A percentile compares a stretch with the other conserved stretches of the same genome.
Conservation (phyloP, 495 filamentous ascomycete genomes). For the Penicillium salamii region DNA sequence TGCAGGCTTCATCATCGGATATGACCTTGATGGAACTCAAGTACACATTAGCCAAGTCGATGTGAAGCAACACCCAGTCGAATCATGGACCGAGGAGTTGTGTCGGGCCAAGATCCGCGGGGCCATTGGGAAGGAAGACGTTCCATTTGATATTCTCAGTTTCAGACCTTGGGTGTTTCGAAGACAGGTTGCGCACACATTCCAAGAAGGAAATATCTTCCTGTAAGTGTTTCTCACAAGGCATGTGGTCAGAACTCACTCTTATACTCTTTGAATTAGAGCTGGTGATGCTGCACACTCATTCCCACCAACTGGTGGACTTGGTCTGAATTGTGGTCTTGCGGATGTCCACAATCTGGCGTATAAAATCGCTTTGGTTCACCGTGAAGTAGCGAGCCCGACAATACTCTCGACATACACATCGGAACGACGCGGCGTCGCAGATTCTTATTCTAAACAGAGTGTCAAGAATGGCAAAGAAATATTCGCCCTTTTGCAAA, state of each 20-base stretch:
- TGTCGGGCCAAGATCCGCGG: conserved; percentile 31
- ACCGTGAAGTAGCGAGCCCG: conserved; percentile 11
- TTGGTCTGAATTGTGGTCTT: conserved; percentile 34
- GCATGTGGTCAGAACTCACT: no score
- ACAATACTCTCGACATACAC: conserved; percentile 16
- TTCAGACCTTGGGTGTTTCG: conserved; percentile 41
- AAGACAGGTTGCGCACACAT: conserved; percentile 34
- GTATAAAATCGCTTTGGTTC: conserved; percentile 32
- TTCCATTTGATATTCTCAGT: conserved; percentile 36
- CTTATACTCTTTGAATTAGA: no score
- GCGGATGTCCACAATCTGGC: conserved; percentile 34
- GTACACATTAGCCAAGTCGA: conserved; percentile 43
- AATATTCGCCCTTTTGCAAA: conserved; percentile 24
- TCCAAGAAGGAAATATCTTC: conserved; percentile 30
- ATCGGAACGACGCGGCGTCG: conserved; percentile 22
- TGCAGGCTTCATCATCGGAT: conserved; percentile 40
- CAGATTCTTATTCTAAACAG: conserved; percentile 25
- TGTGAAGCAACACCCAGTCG: conserved; percentile 30
- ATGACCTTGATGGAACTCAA: conserved; percentile 37
- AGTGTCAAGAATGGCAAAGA: conserved; percentile 30
- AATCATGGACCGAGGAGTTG: conserved; percentile 33
- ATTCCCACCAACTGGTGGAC: conserved; percentile 33
- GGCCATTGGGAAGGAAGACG: conserved; percentile 28
- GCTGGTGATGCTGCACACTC: conserved; percentile 53
- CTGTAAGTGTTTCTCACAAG: no score